A percentile compares a stretch with the other conserved stretches of the same genome.
Evolutionary conservation across 2,329 filamentous ascomycete genomes (phyloP).

Genomic region (Cercospora zeae-maydis): DNA sequence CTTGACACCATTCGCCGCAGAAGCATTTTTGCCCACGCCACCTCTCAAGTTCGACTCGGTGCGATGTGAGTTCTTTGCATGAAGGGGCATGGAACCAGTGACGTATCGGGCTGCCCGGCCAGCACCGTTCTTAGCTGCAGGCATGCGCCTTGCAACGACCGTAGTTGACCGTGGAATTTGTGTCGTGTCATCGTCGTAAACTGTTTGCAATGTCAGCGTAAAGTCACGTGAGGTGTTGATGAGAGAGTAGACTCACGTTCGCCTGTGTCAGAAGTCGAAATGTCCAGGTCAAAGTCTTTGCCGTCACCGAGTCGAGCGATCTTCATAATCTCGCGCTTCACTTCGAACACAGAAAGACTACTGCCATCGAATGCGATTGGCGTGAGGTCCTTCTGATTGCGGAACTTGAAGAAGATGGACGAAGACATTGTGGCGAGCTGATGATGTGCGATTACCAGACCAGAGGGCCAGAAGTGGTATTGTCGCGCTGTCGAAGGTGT

Average conservation of each 20-base stretch:
- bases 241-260: constrained; percentile 63
- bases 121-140: constrained; percentile 77
- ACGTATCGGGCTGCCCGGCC: constrained; percentile 93
- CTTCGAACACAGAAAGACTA: constrained; percentile 94
- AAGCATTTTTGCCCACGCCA: constrained; percentile 37
- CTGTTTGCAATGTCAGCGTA: constrained; percentile 48
- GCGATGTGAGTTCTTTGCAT: constrained; percentile 74
- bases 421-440: constrained; percentile 68
- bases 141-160: constrained; percentile 82
- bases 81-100: constrained; percentile 88
- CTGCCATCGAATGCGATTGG: constrained; percentile 96
- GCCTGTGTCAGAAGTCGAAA: constrained; percentile 86
- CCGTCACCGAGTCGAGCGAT: constrained; percentile 92
- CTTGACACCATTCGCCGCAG: constrained; percentile 56
- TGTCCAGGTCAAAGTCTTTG: constrained; percentile 90
- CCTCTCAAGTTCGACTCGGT: constrained; percentile 57
- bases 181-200: constrained; percentile 97
- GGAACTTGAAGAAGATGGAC: constrained; percentile 99
- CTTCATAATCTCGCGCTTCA: constrained; percentile 97
- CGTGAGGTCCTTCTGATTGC: constrained; percentile 92
- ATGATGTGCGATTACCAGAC: constrained; percentile 1
- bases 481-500: constrained; percentile 9
- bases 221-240: neutral
- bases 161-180: constrained; percentile 94
- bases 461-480: constrained; percentile 8